Evolutionary conservation across 2,329 filamentous ascomycete species (phyloP), one percentile per base, ranked within the genome.

Genomic region (Xylariales sp.): DNA sequence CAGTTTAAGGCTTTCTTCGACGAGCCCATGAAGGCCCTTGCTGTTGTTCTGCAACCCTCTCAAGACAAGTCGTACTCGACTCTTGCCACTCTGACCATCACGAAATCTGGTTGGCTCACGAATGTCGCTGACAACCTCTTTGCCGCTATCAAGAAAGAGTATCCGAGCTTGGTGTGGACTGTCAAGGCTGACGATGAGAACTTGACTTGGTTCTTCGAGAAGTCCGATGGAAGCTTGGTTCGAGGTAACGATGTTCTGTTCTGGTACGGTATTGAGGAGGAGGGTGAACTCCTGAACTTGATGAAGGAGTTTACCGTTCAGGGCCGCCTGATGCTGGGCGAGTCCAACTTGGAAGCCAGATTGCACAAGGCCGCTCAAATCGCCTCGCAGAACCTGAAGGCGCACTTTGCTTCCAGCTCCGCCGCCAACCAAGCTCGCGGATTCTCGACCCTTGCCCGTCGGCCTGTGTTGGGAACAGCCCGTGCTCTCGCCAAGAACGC

Each of bases 81-180:
- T 38, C 76, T 97, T 37, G 85, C 90, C 15, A 95, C 89, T 5
- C 82, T 97, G 53, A 91, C 85, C 45, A 94, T 95, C 55, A 95
- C 89, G 49, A 95, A 95, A 66, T 78, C 88, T 23, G 91, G 89
- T 36, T 97, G 91, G 90, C 69, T 97, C 43, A 93, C 85, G 42
- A 96, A 96, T 57, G 83, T 96, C 23, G 87, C 90, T 20, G 93
- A 97, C 62, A 96, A 97, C 56, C 86, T 97, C 41, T 95, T 97
- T 62, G 80, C 85, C 47, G 85, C 86, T 45, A 86, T 97, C 61
- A 94, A 91, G 74, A 94, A 95, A 65, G 91, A 96, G 57, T 85
- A 90, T 62, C 82, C 89, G 39, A 88, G 85, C 66, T 74, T 97
- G 48, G 85, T 88, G 47, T 98, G 90, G 91, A 95, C 89, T n/a